Evolutionary conservation across 2,329 filamentous ascomycete species (phyloP).

Genomic region (Metarhizium robertsii): DNA sequence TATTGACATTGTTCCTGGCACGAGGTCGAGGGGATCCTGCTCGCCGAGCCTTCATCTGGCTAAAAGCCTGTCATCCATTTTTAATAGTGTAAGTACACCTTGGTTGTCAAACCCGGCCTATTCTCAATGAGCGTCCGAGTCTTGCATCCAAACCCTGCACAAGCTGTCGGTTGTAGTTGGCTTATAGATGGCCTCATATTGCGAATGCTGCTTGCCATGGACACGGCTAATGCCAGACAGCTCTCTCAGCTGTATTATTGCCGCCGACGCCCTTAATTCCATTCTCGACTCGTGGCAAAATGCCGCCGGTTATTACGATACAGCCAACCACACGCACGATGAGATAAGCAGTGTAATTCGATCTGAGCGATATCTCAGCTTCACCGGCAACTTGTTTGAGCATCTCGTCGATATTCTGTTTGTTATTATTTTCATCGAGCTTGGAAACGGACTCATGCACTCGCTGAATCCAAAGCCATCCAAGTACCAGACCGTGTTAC

Average conservation of each 20-base stretch:
- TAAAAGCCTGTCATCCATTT: constrained; percentile 5
- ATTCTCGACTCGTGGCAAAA: constrained; percentile 8
- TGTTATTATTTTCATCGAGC: constrained; percentile 4
- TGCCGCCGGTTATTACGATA: constrained; percentile 6
- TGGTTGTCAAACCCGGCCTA: not conserved
- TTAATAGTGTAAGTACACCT: constrained; percentile 5
- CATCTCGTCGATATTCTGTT: constrained; percentile 4
- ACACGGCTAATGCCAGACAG: not conserved
- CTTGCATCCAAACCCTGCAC: not conserved
- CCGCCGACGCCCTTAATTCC: constrained; percentile 6
- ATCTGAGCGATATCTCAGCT: constrained; percentile 7
- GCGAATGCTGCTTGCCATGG: not conserved
- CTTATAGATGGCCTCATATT: not conserved
- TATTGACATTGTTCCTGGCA: constrained; percentile 3
- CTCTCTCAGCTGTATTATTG: constrained; percentile 5
- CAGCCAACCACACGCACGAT: constrained; percentile 5
- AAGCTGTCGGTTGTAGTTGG: not conserved
- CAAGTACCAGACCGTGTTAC: constrained; percentile 3
- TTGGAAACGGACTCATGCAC: constrained; percentile 6
- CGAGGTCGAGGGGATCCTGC: constrained; percentile 4
- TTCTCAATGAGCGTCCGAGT: not conserved
- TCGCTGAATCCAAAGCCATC: constrained; percentile 2
- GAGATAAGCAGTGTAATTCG: constrained; percentile 6
- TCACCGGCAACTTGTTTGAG: constrained; percentile 8
- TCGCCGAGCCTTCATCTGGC: constrained; percentile 4